Conservation (phyloP, 371 early-diverging fungal species). For the Parasitella parasitica region DNA sequence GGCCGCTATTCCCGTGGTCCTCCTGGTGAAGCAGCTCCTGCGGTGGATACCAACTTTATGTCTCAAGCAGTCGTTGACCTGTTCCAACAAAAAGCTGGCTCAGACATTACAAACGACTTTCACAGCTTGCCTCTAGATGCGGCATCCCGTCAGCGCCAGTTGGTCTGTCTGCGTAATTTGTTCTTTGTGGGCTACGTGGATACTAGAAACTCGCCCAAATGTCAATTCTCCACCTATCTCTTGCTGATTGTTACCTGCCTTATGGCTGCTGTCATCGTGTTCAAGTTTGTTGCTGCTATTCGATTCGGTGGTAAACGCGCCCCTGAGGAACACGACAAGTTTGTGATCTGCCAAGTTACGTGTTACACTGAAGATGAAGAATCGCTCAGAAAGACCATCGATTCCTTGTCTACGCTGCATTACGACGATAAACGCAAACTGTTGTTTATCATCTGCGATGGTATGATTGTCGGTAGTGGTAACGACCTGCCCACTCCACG, state of each 20-base stretch:
- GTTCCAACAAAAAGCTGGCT: slow-evolving; percentile 62
- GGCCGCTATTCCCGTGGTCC: slow-evolving; percentile 36
- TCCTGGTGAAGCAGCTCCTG: slow-evolving; percentile 42
- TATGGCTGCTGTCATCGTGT: slow-evolving; percentile 80
- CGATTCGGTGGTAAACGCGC: slow-evolving; percentile 76
- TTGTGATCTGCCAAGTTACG: slow-evolving; percentile 85
- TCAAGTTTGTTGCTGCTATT: slow-evolving; percentile 92
- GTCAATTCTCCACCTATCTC: slow-evolving; percentile 86
- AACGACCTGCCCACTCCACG: slow-evolving; percentile 95
- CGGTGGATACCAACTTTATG: slow-evolving; percentile 53
- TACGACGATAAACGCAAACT: slow-evolving; percentile 95
- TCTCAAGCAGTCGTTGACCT: slow-evolving; percentile 56
- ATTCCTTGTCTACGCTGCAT: slow-evolving; percentile 80
- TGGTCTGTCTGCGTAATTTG: slow-evolving; percentile 75
- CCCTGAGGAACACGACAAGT: slow-evolving; percentile 90
- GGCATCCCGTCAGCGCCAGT: slow-evolving; percentile 32
- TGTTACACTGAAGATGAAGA: slow-evolving; percentile 98
- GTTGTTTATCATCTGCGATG: slow-evolving; percentile 83
- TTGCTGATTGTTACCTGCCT: slow-evolving; percentile 76
- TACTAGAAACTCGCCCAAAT: slow-evolving; percentile 75
- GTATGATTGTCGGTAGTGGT: slow-evolving; percentile 90
- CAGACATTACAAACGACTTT: slow-evolving; percentile 66
- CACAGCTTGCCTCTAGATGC: slow-evolving; percentile 35
- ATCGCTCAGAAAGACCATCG: slow-evolving; percentile 89
- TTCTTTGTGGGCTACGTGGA: slow-evolving; percentile 91